A percentile compares a stretch with the other conserved stretches of the same genome.
Conservation (phyloP, 2,329 filamentous ascomycete genomes). For the Cryphonectria naterciae region DNA sequence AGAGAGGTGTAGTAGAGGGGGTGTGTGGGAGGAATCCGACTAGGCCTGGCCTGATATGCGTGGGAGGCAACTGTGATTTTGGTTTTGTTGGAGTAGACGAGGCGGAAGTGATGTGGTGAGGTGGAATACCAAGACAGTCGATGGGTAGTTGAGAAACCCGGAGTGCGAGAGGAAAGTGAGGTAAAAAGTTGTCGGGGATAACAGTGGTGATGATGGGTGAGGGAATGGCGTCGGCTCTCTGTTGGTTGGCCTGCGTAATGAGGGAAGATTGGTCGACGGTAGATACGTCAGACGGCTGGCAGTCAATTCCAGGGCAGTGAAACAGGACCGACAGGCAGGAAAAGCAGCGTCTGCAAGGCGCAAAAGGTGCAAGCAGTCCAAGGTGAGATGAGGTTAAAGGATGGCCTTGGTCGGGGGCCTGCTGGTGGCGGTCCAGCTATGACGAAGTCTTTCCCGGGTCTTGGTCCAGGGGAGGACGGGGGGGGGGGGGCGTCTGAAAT, state of each 20-base stretch:
- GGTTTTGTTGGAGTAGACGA: background rate
- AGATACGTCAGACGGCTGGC: conserved; percentile 13
- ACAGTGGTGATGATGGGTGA: background rate
- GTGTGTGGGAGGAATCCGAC: background rate
- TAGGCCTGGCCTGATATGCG: background rate
- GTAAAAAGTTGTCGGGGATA: background rate
- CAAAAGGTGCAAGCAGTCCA: conserved; percentile 19
- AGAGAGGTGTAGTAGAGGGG: background rate
- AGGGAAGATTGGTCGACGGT: background rate
- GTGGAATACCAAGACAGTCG: background rate
- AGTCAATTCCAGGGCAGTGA: background rate
- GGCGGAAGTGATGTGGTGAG: background rate
- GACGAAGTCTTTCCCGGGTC: conserved; percentile 17
- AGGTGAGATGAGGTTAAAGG: conserved; percentile 21
- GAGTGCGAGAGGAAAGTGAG: background rate
- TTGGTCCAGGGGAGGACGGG: background rate
- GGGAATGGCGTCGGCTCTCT: background rate
- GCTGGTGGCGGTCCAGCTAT: conserved; percentile 23
- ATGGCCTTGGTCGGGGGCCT: background rate
- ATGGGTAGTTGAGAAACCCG: background rate
- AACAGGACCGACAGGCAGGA: background rate
- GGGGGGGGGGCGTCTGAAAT: background rate
- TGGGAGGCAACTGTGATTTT: background rate
- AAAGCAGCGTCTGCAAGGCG: background rate
- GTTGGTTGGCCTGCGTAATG: background rate